These are phyloP conservation scores for Dryadomyces sulphureus DNA, from an alignment of 2,329 filamentous ascomycete genomes.

Conservation along the genomic window DNA sequence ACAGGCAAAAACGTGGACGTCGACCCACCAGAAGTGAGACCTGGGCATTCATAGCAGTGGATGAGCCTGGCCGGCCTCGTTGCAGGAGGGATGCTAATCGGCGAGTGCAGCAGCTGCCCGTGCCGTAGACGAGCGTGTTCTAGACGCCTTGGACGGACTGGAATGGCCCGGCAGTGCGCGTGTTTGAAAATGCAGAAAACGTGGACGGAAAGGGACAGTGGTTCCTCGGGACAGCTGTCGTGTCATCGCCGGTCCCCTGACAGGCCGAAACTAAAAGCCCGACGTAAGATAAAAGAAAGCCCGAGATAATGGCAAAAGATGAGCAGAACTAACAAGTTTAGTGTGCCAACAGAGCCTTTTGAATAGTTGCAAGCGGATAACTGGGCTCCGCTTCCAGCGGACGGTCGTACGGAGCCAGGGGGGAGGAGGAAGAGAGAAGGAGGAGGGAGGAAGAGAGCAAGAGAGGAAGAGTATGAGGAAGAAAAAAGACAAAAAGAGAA, in stretches of 20 bases:
- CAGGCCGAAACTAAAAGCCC: slow-evolving; percentile 1
- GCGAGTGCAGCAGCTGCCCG: no score
- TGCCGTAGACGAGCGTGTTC: background rate
- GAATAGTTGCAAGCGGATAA: background rate
- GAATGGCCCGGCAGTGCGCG: no score
- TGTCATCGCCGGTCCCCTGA: background rate
- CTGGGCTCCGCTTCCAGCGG: background rate
- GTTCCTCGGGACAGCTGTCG: background rate
- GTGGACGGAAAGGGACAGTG: background rate
- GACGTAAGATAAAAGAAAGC: slow-evolving; percentile 3
- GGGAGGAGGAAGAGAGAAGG: background rate
- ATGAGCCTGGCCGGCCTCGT: background rate
- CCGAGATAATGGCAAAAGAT: background rate
- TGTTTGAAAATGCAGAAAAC: no score
- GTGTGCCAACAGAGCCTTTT: background rate
- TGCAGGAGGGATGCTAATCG: background rate
- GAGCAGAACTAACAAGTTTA: background rate
- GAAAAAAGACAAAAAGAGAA: background rate
- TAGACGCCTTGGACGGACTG: background rate
- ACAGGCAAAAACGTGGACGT: background rate
- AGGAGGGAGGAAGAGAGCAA: background rate
- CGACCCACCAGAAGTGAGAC: slow-evolving; percentile 39
- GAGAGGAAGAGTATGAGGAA: background rate
- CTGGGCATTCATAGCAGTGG: slow-evolving; percentile 36
- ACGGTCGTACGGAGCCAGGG: background rate